A percentile compares a stretch with the other conserved stretches of the same genome.
Conservation (phyloP, 352 stramenopile species). For the Thalassiosira sp. region DNA sequence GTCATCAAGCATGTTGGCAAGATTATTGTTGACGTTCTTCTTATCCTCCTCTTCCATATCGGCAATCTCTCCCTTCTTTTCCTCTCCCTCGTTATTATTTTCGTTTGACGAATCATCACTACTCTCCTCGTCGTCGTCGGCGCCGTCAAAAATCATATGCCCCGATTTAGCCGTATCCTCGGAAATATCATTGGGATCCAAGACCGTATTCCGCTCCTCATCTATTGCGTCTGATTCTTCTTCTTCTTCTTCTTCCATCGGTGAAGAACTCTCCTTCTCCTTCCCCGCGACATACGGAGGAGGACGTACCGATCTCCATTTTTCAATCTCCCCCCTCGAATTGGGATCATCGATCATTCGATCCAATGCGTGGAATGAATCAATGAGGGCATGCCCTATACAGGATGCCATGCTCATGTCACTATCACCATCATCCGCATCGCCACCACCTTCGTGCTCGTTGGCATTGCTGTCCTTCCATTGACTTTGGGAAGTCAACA, state of each 20-base stretch:
- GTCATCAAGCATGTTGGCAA: slow-evolving; percentile 33
- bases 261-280: slow-evolving; percentile 8
- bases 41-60: slow-evolving; percentile 28
- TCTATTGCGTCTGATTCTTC: neutral
- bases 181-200: slow-evolving; percentile 22
- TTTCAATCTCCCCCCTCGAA: slow-evolving; percentile 56
- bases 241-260: neutral
- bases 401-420: slow-evolving; percentile 19
- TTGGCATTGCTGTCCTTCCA: slow-evolving; percentile 33
- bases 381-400: slow-evolving; percentile 62
- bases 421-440: neutral
- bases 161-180: slow-evolving; percentile 6
- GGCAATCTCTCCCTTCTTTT: slow-evolving; percentile 16
- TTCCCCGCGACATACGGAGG: slow-evolving; percentile 38
- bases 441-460: neutral
- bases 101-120: slow-evolving; percentile 1
- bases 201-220: slow-evolving; percentile 10
- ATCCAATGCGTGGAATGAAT: slow-evolving; percentile 81
- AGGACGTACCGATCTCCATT: slow-evolving; percentile 55
- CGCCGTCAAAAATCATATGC: slow-evolving; percentile 10
- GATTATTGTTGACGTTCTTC: slow-evolving; percentile 42
- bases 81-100: slow-evolving; percentile 11
- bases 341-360: slow-evolving; percentile 73
- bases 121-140: slow-evolving; percentile 6
- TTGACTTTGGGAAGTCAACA: slow-evolving; percentile 64